Conservation (phyloP, 768 basidiomycete species). For the Infundibulicybe gibba region DNA sequence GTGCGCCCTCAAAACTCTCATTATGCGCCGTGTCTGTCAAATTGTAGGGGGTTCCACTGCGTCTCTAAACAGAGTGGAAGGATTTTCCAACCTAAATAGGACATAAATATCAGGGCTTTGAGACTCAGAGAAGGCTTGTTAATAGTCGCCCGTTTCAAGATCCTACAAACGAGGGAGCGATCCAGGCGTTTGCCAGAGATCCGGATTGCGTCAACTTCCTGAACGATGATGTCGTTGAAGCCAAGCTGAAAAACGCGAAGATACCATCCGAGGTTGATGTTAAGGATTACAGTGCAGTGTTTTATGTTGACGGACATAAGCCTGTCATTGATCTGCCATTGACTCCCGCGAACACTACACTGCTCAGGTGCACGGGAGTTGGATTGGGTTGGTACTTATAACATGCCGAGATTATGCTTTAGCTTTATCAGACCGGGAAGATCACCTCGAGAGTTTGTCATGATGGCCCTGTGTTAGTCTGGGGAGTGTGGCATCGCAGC, state of each 20-base stretch:
- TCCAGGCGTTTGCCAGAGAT: constrained; percentile 47
- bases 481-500: neutral
- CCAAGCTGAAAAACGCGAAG: constrained; percentile 53
- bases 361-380: constrained; percentile 45
- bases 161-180: too few relatives aligned
- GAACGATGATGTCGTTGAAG: constrained; percentile 46
- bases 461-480: constrained; percentile 64
- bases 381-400: neutral
- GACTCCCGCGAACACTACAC: constrained; percentile 51
- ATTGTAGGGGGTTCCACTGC: too few relatives aligned
- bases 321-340: constrained; percentile 68
- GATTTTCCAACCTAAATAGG: too few relatives aligned
- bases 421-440: constrained; percentile 72
- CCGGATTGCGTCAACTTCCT: constrained; percentile 56
- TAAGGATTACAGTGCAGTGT: constrained; percentile 68
- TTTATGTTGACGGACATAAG: constrained; percentile 79
- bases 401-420: neutral
- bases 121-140: too few relatives aligned
- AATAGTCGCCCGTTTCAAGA: too few relatives aligned
- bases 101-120: too few relatives aligned
- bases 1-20: too few relatives aligned
- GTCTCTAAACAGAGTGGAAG: too few relatives aligned
- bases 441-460: constrained; percentile 75
- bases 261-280: constrained; percentile 55
- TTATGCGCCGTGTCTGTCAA: too few relatives aligned